Evolutionary conservation across 306 rosid species (phyloP), one percentile per base, ranked within the genome.

Genomic region (Casuarina equisetifolia): DNA sequence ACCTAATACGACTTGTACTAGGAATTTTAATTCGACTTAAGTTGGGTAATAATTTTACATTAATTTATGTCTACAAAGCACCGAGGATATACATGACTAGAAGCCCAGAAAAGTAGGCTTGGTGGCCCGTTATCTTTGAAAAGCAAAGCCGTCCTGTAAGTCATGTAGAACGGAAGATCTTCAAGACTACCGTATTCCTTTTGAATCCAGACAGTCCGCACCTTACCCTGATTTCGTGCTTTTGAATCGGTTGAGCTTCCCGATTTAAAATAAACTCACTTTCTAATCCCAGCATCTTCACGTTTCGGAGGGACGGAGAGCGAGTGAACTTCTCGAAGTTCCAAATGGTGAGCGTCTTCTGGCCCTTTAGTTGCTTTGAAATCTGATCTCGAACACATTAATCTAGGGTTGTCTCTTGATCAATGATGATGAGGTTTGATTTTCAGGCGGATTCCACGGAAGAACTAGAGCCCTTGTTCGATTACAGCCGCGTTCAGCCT

Each of bases 381-480:
- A 48, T 48, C 64, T 43, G 38, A n/a, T 70, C 40, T 72, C 4
- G 57, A 15, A 38, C 8, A 36, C 38, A 12, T 3, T 70, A 70
- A 77, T 63, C 80, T 84, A 86, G 70, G 20, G 66, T 45, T 62
- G 8, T 62, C n/a, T 6, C 66, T 40, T 4, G 32, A 25, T 32
- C 72, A 76, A 64, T 39, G 19, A 40, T 55, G 72, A n/a, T 4
- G 36, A 35, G 4, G 53, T 81, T 66, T 40, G 17, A 61, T 59
- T 51, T 86, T 61, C 84, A 91, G 94, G 85, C 84, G 5, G 96
- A 89, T 32, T 66, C 74, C 35, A 17, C 58, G 12, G 98, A 93
- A n/a, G 96, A 94, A 66, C 66, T 94, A 8, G 97, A 94, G 63
- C 96, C 97, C 53, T 87, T 94, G 84, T 94, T 92, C 84, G 96